phyloP scores from a whole-genome alignment of 768 basidiomycete species.

The Boletus sp. region DNA sequence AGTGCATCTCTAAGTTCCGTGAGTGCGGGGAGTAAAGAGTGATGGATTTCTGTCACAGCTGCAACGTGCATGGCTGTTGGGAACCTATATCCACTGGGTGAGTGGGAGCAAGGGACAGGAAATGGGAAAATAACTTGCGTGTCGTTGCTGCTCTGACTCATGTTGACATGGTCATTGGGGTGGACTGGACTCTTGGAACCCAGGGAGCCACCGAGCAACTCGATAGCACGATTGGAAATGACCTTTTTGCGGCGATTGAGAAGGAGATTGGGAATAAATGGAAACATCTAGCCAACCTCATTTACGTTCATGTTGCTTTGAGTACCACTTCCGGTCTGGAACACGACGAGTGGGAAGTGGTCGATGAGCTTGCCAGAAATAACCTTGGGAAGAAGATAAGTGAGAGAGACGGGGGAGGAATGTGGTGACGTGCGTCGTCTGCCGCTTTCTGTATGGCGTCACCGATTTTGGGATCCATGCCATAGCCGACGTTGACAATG shows the following conservation, averaged over 20 bases:
- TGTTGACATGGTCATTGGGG: conserved; percentile 99
- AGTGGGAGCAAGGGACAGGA: background rate
- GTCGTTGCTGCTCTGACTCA: conserved; percentile 98
- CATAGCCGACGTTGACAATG: conserved; percentile 84
- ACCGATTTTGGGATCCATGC: conserved; percentile 83
- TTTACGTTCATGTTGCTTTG: conserved; percentile 99
- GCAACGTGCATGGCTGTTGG: conserved; percentile 99
- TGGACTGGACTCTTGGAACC: conserved; percentile 98
- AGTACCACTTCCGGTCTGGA: conserved; percentile 98
- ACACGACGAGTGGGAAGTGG: conserved; percentile 97
- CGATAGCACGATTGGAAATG: conserved; percentile 97
- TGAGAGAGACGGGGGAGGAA: background rate
- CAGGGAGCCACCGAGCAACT: conserved; percentile 90
- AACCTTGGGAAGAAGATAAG: conserved; percentile 50
- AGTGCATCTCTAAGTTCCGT: conserved; percentile 80
- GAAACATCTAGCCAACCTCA: conserved; percentile 53
- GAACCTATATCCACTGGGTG: conserved; percentile 54
- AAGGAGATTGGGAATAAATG: background rate
- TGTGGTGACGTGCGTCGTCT: conserved; percentile 66
- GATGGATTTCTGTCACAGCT: conserved; percentile 83
- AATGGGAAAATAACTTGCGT: conserved; percentile 54
- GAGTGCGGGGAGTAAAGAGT: conserved; percentile 80
- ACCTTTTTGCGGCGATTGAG: conserved; percentile 47
- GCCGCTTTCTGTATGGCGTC: conserved; percentile 89
- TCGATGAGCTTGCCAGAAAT: conserved; percentile 93